Base-by-base conservation (phyloP, 2,329 filamentous ascomycete species). In the Sporothrix sp. region DNA sequence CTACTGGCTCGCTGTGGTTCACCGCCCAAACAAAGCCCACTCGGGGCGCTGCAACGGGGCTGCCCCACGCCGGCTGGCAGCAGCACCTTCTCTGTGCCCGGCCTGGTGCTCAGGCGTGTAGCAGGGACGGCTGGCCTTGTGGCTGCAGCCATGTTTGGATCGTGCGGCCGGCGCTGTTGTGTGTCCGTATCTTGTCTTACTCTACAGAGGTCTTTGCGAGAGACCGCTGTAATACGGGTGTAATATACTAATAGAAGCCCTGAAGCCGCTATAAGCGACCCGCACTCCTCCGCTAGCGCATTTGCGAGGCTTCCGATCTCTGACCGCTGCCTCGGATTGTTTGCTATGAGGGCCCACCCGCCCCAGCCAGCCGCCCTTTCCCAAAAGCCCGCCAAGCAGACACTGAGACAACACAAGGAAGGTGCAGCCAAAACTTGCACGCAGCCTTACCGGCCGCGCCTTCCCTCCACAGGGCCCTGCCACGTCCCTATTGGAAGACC, bases 281-380 rank as follows among this genome's bases (percentile, higher is more conserved):
- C 37, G 39, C 14, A 42, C 18, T 28, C 37, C 37, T 14, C 18
- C 37, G 28, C 43, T 50, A 50, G 47, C 20, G 52, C 23, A 33
- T 30, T 48, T 55, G 48, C 53, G 43, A 55, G 53, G 53, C 51
- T 55, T 51, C 32, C 36, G 38, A 30, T 45, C 33, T 20, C 28
- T 48, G 48, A 32, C 48, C 47, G 47, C 14, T 35, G 47, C 44
- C 25, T 50, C 48, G 53, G 53, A 55, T 55, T 55, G 53, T n/a
- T n/a, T n/a, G 53, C 51, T 53, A 36, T 30, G 16, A 28, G 43
- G 45, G 38, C 27, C 53, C 53, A 55, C 53, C 37, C 33, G 32
- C 45, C 30, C 28, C 50, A 44, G 38, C 44, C 50, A 50, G 38
- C 38, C 37, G 38, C 35, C 18, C 27, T 44, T 48, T 48, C 30